phyloP scores from a whole-genome alignment of 2,329 filamentous ascomycete genomes.

The Tolypocladium sp. region DNA sequence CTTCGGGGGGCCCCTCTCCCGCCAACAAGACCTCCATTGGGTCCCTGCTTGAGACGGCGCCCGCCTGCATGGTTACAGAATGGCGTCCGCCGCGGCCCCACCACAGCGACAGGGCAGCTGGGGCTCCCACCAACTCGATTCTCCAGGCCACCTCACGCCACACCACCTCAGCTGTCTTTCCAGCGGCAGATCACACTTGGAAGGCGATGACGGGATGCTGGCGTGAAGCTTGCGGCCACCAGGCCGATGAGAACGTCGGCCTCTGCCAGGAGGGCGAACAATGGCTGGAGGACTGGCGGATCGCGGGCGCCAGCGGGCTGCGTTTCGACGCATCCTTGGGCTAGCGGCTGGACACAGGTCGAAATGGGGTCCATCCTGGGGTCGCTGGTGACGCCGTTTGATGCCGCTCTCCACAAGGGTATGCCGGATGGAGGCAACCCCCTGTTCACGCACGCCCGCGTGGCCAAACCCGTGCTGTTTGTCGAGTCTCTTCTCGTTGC shows the following conservation, averaged over 20 bases:
- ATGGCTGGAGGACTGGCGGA: background rate
- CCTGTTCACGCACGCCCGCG: constrained; percentile 9
- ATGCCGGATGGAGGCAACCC: constrained; percentile 6
- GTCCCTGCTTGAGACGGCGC: background rate
- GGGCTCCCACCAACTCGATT: background rate
- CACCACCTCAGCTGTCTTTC: background rate
- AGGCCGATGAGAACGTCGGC: background rate
- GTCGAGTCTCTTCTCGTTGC: background rate
- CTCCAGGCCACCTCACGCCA: background rate
- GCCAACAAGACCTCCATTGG: background rate
- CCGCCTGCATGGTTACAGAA: constrained; percentile 6
- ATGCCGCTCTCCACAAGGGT: constrained; percentile 7
- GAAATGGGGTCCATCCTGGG: constrained; percentile 4
- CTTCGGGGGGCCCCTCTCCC: background rate
- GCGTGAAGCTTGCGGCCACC: background rate
- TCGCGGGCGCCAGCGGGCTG: background rate
- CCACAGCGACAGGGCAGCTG: constrained; percentile 6
- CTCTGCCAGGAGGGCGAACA: background rate
- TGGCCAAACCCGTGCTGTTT: constrained; percentile 7
- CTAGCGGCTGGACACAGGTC: background rate
- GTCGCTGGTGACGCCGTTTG: constrained; percentile 10
- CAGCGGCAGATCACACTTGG: background rate
- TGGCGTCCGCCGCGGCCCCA: constrained; percentile 10
- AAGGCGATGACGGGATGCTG: background rate
- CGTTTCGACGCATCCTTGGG: background rate